Evolutionary conservation across 2,329 filamentous ascomycete species (phyloP).

Genomic region (Aspergillus ustus): DNA sequence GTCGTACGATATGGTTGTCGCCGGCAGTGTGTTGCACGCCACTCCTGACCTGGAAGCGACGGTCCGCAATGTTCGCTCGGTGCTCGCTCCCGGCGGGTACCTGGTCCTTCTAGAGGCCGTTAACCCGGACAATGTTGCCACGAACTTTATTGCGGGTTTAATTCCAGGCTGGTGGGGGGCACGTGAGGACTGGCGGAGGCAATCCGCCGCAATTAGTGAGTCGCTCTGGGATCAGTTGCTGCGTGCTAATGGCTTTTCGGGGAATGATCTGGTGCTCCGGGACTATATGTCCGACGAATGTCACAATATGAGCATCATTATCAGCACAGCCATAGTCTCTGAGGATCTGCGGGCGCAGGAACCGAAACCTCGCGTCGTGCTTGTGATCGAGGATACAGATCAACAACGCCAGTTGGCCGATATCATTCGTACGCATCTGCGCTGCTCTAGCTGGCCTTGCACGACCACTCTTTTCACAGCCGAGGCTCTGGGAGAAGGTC

Average conservation of each 20-base stretch:
- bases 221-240: slow-evolving; percentile 32
- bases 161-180: slow-evolving; percentile 16
- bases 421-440: background rate
- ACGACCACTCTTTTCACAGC: background rate
- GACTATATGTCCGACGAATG: slow-evolving; percentile 16
- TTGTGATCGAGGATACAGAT: background rate
- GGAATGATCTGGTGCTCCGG: slow-evolving; percentile 24
- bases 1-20: slow-evolving; percentile 28
- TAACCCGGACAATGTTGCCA: slow-evolving; percentile 5
- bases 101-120: slow-evolving; percentile 22
- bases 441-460: background rate
- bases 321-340: slow-evolving; percentile 22
- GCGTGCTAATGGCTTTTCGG: slow-evolving; percentile 28
- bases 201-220: slow-evolving; percentile 20
- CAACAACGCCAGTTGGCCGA: background rate
- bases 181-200: slow-evolving; percentile 11
- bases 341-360: background rate
- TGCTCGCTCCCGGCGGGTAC: slow-evolving; percentile 1
- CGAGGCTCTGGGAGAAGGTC: background rate
- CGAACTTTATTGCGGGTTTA: slow-evolving; percentile 13
- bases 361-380: background rate
- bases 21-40: slow-evolving; percentile 27
- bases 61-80: slow-evolving; percentile 23
- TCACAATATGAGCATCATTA: slow-evolving; percentile 21
- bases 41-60: slow-evolving; percentile 24